These are phyloP conservation scores for Coprinopsis sp. DNA, from an alignment of 768 basidiomycete species.

Conservation along the genomic window DNA sequence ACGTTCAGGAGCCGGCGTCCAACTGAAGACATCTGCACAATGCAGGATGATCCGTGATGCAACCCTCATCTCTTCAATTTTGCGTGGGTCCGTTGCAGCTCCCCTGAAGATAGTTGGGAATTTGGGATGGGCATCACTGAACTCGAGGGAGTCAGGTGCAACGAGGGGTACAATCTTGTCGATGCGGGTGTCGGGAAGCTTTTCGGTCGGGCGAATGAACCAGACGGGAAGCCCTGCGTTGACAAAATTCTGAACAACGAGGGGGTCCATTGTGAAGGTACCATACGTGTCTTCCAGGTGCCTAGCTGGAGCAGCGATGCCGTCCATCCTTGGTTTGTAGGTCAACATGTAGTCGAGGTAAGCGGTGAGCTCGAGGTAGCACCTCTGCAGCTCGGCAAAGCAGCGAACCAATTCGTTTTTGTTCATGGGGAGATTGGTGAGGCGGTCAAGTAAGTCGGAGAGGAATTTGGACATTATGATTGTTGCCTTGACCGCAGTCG, in stretches of 20 bases:
- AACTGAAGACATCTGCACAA: background rate
- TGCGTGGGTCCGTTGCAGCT: background rate
- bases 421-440: slow-evolving; percentile 2
- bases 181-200: background rate
- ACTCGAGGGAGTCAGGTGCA: background rate
- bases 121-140: background rate
- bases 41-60: background rate
- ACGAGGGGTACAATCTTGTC: background rate
- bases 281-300: background rate
- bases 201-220: background rate
- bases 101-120: background rate
- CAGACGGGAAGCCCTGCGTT: background rate
- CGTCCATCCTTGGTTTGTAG: slow-evolving; percentile 11
- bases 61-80: background rate
- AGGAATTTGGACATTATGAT: background rate
- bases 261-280: background rate
- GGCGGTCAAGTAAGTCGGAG: background rate
- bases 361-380: slow-evolving; percentile 13
- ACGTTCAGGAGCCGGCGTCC: background rate
- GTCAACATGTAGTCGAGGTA: slow-evolving; percentile 11
- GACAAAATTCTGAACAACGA: background rate
- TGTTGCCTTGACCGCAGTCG: background rate
- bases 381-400: slow-evolving; percentile 12
- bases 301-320: background rate
- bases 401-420: background rate